A percentile compares a stretch with the other conserved stretches of the same genome.
These are phyloP conservation scores for Coccomyxa subellipsoidea DNA, from an alignment of 163 green algal genomes.

Conservation along the genomic window DNA sequence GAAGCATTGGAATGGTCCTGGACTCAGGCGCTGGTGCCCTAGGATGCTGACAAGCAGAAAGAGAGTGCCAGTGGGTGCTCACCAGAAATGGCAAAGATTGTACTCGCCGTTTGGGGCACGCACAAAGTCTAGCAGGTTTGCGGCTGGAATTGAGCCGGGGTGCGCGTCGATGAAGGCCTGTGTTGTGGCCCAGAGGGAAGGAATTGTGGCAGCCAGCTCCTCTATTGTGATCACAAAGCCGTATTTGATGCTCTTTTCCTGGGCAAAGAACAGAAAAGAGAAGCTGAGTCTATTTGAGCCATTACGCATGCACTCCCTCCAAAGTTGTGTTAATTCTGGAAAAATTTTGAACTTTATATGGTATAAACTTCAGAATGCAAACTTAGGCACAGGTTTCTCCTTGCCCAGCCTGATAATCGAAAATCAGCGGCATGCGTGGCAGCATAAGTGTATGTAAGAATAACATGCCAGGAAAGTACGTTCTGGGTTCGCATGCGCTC, in stretches of 20 bases:
- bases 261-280: slow-evolving; percentile 2
- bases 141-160: neutral
- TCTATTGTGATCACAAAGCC: slow-evolving; percentile 40
- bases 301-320: no score
- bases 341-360: neutral
- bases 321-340: no score
- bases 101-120: slow-evolving; percentile 1
- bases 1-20: no score
- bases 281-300: no score
- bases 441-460: no score
- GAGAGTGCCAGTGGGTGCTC: neutral
- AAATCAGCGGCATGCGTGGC: no score
- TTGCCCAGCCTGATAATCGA: no score
- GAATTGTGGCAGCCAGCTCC: slow-evolving; percentile 35
- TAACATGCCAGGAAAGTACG: no score
- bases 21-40: no score
- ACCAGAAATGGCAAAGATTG: slow-evolving; percentile 30
- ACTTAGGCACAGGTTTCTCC: no score
- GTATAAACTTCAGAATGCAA: no score
- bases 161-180: slow-evolving; percentile 22
- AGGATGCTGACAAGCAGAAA: no score
- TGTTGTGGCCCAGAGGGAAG: slow-evolving; percentile 32
- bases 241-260: slow-evolving; percentile 29
- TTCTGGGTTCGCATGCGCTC: neutral
- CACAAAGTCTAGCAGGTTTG: slow-evolving; percentile 30